phyloP scores from a whole-genome alignment of 257 asterid species.

The Solanum dulcamara region DNA sequence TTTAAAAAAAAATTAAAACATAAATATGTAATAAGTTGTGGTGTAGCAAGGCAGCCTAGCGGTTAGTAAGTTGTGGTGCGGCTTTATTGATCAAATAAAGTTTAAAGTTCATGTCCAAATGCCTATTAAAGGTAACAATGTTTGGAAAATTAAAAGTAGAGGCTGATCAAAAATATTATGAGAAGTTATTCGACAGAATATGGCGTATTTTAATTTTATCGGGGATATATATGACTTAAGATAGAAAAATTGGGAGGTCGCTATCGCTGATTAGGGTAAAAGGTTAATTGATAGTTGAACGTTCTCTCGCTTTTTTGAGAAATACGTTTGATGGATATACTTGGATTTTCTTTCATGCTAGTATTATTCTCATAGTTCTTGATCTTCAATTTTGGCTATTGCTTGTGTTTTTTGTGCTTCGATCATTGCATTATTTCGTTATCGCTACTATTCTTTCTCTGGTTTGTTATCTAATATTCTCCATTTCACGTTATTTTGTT shows the following conservation, averaged over 20 bases:
- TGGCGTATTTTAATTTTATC: too few relatives aligned
- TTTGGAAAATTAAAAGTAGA: too few relatives aligned
- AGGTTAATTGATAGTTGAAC: neutral
- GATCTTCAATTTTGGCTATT: neutral
- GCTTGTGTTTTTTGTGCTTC: neutral
- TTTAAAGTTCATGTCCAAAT: too few relatives aligned
- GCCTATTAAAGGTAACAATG: too few relatives aligned
- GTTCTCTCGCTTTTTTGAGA: neutral
- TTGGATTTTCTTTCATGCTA: neutral
- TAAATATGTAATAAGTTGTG: too few relatives aligned
- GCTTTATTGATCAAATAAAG: too few relatives aligned
- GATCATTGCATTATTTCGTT: neutral
- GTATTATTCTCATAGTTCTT: neutral
- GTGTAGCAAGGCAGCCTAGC: too few relatives aligned
- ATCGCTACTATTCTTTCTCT: neutral
- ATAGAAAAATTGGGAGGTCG: neutral
- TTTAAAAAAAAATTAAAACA: too few relatives aligned
- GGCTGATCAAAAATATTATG: too few relatives aligned
- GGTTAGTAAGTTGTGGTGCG: too few relatives aligned
- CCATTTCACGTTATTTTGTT: neutral
- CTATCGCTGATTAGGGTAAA: too few relatives aligned
- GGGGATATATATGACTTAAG: neutral
- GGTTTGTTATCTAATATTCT: neutral
- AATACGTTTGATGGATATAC: neutral
- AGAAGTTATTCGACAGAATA: too few relatives aligned